These are phyloP conservation scores for Penstemon davidsonii DNA, from an alignment of 257 asterid species.

Conservation along the genomic window DNA sequence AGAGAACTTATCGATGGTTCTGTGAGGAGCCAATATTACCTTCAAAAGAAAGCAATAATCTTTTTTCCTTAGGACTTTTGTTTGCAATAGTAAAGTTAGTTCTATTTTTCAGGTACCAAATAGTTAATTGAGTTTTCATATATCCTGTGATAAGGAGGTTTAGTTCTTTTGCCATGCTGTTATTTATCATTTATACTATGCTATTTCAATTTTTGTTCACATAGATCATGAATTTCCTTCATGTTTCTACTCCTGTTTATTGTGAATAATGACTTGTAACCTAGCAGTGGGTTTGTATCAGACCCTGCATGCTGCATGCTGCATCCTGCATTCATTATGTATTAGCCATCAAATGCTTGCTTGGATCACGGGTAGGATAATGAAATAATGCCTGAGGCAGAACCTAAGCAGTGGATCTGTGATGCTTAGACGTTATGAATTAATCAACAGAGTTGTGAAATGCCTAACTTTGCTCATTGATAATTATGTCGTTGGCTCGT, in stretches of 20 bases:
- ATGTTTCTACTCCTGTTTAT: constrained; percentile 20
- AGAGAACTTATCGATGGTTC: constrained; percentile 9
- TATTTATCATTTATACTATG: constrained; percentile 6
- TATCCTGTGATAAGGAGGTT: constrained; percentile 13
- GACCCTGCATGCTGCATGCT: constrained; percentile 15
- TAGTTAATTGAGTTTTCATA: constrained; percentile 14
- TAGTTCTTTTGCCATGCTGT: constrained; percentile 8
- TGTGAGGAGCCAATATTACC: constrained; percentile 14
- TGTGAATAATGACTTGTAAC: constrained; percentile 11
- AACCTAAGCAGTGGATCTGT: constrained; percentile 21
- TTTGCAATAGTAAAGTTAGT: constrained; percentile 7
- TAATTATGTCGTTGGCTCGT: not conserved
- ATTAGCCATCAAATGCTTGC: constrained; percentile 21
- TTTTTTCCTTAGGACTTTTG: not conserved
- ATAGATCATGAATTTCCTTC: not conserved
- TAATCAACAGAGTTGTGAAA: constrained; percentile 3
- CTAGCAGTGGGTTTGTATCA: constrained; percentile 15
- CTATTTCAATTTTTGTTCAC: not conserved
- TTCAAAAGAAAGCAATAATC: constrained; percentile 12
- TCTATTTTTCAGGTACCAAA: not conserved
- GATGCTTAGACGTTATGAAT: constrained; percentile 9
- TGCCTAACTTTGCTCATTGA: constrained; percentile 2
- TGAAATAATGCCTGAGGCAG: constrained; percentile 7
- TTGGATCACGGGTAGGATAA: constrained; percentile 20
- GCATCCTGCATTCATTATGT: constrained; percentile 15